These are phyloP conservation scores for Setaria italica DNA, from an alignment of 202 grass and related monocot species.

Conservation along the genomic window DNA sequence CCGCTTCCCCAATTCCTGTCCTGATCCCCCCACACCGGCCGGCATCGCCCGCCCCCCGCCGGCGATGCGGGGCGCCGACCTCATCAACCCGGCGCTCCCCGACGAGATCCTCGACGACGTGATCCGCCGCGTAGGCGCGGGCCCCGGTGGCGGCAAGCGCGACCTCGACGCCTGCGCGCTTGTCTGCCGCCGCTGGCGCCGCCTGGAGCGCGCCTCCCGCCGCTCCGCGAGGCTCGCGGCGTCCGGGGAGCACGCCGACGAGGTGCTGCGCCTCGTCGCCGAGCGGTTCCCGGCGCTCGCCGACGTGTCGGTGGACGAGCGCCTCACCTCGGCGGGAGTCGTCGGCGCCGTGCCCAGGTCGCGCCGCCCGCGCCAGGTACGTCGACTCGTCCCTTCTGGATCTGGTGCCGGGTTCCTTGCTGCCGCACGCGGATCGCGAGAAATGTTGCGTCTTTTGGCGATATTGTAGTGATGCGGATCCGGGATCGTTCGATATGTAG, in stretches of 20 bases:
- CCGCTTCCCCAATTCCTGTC: background rate
- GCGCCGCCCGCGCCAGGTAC: slow-evolving; percentile 38
- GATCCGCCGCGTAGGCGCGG: slow-evolving; percentile 51
- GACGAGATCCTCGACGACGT: slow-evolving; percentile 72
- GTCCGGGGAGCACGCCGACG: slow-evolving; percentile 60
- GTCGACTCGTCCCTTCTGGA: background rate
- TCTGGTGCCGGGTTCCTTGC: background rate
- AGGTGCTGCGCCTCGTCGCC: slow-evolving; percentile 52
- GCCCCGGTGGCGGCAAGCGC: slow-evolving; percentile 35
- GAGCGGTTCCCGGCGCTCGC: slow-evolving; percentile 59
- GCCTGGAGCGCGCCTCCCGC: slow-evolving; percentile 63
- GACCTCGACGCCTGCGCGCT: slow-evolving; percentile 76
- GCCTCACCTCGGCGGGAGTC: slow-evolving; percentile 17
- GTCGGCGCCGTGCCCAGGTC: slow-evolving; percentile 3
- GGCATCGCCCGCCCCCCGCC: background rate
- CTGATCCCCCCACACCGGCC: background rate
- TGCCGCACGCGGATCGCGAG: background rate
- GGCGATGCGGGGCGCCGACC: slow-evolving; percentile 70
- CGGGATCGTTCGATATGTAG: background rate
- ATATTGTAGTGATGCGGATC: background rate
- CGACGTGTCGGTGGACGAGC: slow-evolving; percentile 68
- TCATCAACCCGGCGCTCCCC: slow-evolving; percentile 67
- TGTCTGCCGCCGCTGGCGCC: slow-evolving; percentile 73
- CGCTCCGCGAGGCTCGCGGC: slow-evolving; percentile 58
- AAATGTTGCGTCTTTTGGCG: slow-evolving; percentile 23